phyloP scores from a whole-genome alignment of 352 stramenopile species.

The Pythium coloratum region DNA sequence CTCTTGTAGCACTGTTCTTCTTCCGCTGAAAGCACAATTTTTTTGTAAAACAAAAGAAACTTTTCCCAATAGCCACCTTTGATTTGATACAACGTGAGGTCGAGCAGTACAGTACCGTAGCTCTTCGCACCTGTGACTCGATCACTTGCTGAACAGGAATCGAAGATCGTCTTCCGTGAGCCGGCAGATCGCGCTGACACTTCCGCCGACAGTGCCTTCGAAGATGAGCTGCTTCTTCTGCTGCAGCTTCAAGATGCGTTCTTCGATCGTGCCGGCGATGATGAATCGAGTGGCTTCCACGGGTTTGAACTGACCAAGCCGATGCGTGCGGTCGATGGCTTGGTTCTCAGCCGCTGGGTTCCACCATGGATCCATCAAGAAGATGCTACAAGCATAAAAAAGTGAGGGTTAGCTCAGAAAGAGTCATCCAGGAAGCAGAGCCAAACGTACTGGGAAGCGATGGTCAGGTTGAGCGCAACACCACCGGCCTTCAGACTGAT shows the following conservation, averaged over 20 bases:
- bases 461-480: conserved; percentile 98
- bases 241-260: conserved; percentile 97
- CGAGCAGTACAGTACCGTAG: too few species aligned
- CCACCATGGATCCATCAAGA: conserved; percentile 98
- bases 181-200: conserved; percentile 80
- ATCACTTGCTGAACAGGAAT: conserved; percentile 85
- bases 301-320: conserved; percentile 96
- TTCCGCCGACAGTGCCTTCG: conserved; percentile 97
- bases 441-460: conserved; percentile 89
- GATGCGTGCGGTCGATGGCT: conserved; percentile 98
- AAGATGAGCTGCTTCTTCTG: conserved; percentile 97
- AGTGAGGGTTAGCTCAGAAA: conserved; percentile 17
- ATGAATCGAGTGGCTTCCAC: conserved; percentile 98
- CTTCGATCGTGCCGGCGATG: conserved; percentile 97
- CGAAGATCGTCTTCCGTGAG: conserved; percentile 94
- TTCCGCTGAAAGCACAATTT: conserved; percentile 2
- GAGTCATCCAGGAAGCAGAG: not conserved
- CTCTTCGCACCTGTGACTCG: not conserved
- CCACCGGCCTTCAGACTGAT: conserved; percentile 99
- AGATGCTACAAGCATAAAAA: conserved; percentile 75
- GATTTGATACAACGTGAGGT: not conserved
- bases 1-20: conserved; percentile 22
- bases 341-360: conserved; percentile 95
- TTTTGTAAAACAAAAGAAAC: conserved; percentile 30
- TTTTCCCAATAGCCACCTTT: not conserved